Conservation (phyloP, 2,329 filamentous ascomycete genomes). For the Chaetothyriales sp. region DNA sequence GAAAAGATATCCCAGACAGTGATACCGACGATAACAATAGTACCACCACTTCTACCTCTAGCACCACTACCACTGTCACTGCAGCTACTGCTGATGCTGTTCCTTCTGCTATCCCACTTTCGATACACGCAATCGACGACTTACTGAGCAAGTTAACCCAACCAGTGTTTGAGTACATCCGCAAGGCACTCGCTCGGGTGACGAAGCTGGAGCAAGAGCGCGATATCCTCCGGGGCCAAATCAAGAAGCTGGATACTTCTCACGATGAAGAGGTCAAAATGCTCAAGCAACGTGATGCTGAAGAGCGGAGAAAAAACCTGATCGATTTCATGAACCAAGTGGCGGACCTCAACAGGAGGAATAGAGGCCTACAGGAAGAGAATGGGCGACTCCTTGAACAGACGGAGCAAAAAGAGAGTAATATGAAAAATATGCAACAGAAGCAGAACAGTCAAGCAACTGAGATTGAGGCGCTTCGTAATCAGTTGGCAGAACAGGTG, state of each 20-base stretch:
- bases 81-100: not conserved
- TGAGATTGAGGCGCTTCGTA: not conserved
- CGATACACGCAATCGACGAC: not conserved
- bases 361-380: not conserved
- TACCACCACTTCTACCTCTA: not conserved
- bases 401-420: not conserved
- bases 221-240: not conserved
- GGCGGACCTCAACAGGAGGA: not conserved
- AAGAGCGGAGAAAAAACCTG: not conserved
- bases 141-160: not conserved
- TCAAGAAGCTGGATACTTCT: not conserved
- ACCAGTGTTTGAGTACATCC: not conserved
- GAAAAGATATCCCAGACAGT: not conserved
- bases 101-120: not conserved
- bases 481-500: not conserved
- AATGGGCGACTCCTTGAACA: not conserved
- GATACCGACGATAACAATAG: not conserved
- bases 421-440: not conserved
- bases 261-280: not conserved
- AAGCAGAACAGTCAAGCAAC: not conserved
- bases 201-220: not conserved
- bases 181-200: not conserved
- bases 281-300: not conserved
- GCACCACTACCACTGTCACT: not conserved
- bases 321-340: not conserved